Base-by-base conservation (phyloP, 305 asterid genomes). In the Ajuga reptans region DNA sequence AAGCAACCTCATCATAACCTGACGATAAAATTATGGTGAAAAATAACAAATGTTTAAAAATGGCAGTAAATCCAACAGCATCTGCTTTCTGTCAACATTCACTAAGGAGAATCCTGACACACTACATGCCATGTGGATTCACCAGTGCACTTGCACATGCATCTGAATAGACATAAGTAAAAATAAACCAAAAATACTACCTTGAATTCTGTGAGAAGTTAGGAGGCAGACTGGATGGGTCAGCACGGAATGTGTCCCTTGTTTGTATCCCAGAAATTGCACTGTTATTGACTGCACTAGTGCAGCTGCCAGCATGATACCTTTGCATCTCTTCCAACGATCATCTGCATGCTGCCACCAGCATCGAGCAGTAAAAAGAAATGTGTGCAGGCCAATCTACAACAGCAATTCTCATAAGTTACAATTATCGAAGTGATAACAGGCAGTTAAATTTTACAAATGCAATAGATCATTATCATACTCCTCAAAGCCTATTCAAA, bases 271-370 rank as follows among this genome's bases (percentile, higher is more conserved):
- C 97, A 65, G 85, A 68, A 69, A 82, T 69, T 63, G 86, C 81
- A 86, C 84, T 79, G 83, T 86, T 90, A 72, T 86, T 93, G 73
- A 91, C 96, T 91, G 97, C 97, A 87, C 96, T 85, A 80, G 84
- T 86, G 99, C 97, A 86, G 97, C 87, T 87, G 81, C 82, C 80
- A 80, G 82, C 77, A 85, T 91, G 99, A 93, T 89, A 91, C 87
- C 96, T 91, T 84, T 91, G 99, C 99, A 93, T 93, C 79, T 91
- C 91, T 88, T 79, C 96, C 72, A 78, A 82, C 87, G 79, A 83
- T 84, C 82, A 87, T 84, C 99, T 78, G 95, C 99, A 93, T 93
- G 85, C 95, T 91, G 96, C 84, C 90, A 75, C 90, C 91, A 85
- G 88, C 97, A 87, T 86, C 33, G 87, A 88, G 85, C 85, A 76